Evolutionary conservation across 768 basidiomycete genomes (phyloP), one percentile per base, ranked within the genome.

Genomic region (Saitozyma sp.): DNA sequence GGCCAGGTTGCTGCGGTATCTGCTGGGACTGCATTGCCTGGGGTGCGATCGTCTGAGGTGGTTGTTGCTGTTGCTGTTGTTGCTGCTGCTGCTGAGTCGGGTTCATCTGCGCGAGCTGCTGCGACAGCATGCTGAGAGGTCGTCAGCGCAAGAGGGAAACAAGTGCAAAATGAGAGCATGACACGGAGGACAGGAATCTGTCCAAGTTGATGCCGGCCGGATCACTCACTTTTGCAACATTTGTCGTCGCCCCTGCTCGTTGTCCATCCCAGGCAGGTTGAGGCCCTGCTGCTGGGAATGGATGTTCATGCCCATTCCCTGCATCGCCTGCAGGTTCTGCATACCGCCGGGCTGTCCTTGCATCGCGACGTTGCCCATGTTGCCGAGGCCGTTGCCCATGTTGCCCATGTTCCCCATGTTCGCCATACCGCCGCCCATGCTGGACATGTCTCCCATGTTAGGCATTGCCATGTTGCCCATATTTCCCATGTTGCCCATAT

Each of bases 271-370:
- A 10, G 16, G 50, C 9, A 53, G 17, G 17, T 42, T 52, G 39
- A 63, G 50, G 3, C 69, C 69, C 51, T 68, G 66, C 46, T 70
- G 69, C 38, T 67, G 69, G 8, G 67, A 66, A 49, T 68, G 67
- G 40, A 68, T 54, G 39, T 63, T 65, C 37, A 66, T 20, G 3
- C 16, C 39, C 14, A 38, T 55, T 9, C 29, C 41, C 57, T 29
- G 46, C 53, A 61, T 46, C 42, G 20, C 52, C 45, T 49, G 46
- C 20, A 29, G 29, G 29, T 29, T 29, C 29, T 29, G 29, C 29
- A 29, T 29, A 2, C 29, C 29, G 29, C 29, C 29, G 2, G 29
- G 29, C 5, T 29, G 29, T 29, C 29, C 29, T 29, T 29, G 29
- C 41, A 9, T 8, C 45, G 39, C 41, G 13, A 7, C 40, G 16